These are phyloP conservation scores for Clonostachys chloroleuca DNA, from an alignment of 2,329 filamentous ascomycete species.

Conservation along the genomic window DNA sequence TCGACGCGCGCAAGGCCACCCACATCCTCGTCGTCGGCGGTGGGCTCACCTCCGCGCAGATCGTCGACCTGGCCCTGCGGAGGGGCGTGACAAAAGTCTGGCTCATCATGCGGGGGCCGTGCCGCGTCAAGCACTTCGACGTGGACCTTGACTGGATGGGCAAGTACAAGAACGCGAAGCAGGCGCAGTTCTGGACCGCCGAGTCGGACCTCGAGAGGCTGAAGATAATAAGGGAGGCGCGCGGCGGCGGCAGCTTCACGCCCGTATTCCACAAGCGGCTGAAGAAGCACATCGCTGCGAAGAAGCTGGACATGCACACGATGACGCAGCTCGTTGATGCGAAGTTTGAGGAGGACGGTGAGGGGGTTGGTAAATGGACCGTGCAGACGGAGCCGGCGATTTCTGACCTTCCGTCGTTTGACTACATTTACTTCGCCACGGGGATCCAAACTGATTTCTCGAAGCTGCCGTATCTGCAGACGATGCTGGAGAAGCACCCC, in stretches of 20 bases:
- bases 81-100: conserved; percentile 64
- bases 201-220: conserved; percentile 67
- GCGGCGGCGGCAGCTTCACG: conserved; percentile 74
- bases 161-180: conserved; percentile 75
- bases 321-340: conserved; percentile 51
- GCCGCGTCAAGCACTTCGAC: conserved; percentile 71
- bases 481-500: conserved; percentile 54
- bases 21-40: conserved; percentile 70
- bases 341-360: conserved; percentile 28
- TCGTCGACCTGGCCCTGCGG: conserved; percentile 62
- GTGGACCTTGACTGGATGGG: conserved; percentile 75
- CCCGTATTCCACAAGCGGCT: conserved; percentile 64
- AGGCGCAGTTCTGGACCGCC: conserved; percentile 73
- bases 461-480: conserved; percentile 56
- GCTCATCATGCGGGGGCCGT: conserved; percentile 59
- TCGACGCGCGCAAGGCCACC: conserved; percentile 44
- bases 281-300: conserved; percentile 49
- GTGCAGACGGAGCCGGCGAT: conserved; percentile 50
- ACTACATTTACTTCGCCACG: conserved; percentile 75
- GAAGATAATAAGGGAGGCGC: conserved; percentile 59
- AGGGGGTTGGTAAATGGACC: conserved; percentile 24
- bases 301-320: conserved; percentile 50
- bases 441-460: conserved; percentile 62
- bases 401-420: conserved; percentile 45
- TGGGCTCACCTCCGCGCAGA: conserved; percentile 71